Evolutionary conservation across 495 filamentous ascomycete species (phyloP).

Genomic region (Annulohypoxylon nitens): DNA sequence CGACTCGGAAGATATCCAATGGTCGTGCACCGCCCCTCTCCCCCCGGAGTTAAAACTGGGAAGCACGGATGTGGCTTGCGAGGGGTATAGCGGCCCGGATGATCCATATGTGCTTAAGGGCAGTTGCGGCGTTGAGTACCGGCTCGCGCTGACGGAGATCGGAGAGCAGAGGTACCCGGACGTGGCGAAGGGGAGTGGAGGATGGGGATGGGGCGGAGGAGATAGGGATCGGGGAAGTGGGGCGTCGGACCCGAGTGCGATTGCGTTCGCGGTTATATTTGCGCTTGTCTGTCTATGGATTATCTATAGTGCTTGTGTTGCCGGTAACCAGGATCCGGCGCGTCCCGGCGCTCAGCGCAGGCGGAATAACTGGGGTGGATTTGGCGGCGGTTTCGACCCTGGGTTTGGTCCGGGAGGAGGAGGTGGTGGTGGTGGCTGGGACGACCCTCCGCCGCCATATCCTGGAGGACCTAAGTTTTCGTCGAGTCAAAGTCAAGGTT

Average conservation of each 20-base stretch:
- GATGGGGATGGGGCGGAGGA: slow-evolving; percentile 24
- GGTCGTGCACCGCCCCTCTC: slow-evolving; percentile 86
- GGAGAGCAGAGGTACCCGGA: slow-evolving; percentile 79
- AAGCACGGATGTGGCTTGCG: slow-evolving; percentile 90
- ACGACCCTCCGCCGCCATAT: slow-evolving; percentile 71
- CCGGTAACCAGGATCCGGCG: slow-evolving; percentile 9
- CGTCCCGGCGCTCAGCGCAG: slow-evolving; percentile 16
- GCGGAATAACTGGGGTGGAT: slow-evolving; percentile 43
- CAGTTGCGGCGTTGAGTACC: slow-evolving; percentile 93
- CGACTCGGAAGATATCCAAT: slow-evolving; percentile 79
- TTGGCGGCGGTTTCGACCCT: slow-evolving; percentile 50
- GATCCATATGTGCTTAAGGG: slow-evolving; percentile 90
- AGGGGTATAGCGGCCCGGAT: slow-evolving; percentile 81
- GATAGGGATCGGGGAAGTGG: neutral
- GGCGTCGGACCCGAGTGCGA: slow-evolving; percentile 17
- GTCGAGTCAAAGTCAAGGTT: slow-evolving; percentile 62
- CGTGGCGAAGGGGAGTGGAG: slow-evolving; percentile 46
- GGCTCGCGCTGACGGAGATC: slow-evolving; percentile 81
- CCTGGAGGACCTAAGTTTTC: slow-evolving; percentile 53
- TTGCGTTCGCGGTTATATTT: slow-evolving; percentile 52
- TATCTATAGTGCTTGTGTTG: slow-evolving; percentile 59
- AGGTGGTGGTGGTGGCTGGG: slow-evolving; percentile 64
- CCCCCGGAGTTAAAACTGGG: slow-evolving; percentile 90
- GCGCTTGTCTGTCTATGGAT: slow-evolving; percentile 64
- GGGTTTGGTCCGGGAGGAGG: slow-evolving; percentile 61